These are phyloP conservation scores for Ceratocystis destructans DNA, from an alignment of 2,329 filamentous ascomycete genomes.

Conservation along the genomic window DNA sequence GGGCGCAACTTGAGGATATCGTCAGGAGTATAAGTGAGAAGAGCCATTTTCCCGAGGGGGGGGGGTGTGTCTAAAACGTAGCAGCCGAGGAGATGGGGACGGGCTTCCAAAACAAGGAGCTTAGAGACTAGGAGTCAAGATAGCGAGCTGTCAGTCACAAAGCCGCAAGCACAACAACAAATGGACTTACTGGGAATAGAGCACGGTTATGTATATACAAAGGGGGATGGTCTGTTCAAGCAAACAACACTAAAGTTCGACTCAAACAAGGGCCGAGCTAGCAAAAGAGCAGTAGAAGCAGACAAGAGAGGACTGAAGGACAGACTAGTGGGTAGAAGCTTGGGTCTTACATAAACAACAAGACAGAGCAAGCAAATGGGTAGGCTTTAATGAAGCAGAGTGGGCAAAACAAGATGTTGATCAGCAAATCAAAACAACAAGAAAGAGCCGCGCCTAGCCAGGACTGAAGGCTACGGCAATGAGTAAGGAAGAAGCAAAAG, in stretches of 20 bases:
- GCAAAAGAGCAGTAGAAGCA: neutral
- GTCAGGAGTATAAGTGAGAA: constrained; percentile 17
- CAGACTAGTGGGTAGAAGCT: neutral
- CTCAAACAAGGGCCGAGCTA: neutral
- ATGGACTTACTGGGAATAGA: neutral
- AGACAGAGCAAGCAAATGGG: neutral
- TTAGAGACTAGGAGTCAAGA: neutral
- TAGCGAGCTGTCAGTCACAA: neutral
- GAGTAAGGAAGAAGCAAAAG: neutral
- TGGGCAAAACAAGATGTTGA: neutral
- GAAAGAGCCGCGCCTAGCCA: neutral
- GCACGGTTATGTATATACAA: neutral
- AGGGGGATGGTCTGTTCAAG: neutral
- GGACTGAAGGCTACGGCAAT: neutral
- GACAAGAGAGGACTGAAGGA: neutral
- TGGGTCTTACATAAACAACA: neutral
- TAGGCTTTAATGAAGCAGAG: neutral
- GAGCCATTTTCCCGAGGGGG: neutral
- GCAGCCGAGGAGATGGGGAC: neutral
- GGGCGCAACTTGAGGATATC: constrained; percentile 18
- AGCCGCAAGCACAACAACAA: neutral
- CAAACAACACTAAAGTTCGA: neutral
- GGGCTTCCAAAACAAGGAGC: neutral
- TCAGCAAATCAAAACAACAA: neutral
- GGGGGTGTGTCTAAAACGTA: neutral